Base-by-base conservation (phyloP, 768 basidiomycete species). In the Coprinopsis sp. region DNA sequence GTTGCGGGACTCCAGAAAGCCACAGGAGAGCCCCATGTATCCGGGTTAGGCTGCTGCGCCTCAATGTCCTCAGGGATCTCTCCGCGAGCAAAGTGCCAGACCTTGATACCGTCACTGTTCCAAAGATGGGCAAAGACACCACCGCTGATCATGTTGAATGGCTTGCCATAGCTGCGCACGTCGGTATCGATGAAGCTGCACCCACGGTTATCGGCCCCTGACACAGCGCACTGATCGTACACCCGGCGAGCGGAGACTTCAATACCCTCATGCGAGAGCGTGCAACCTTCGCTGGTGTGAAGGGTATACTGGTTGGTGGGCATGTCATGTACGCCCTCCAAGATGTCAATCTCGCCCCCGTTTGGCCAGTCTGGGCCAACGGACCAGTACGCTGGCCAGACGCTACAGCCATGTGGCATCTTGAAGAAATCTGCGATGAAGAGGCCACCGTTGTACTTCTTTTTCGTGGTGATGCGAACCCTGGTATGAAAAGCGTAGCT, bases 381-480 rank as follows among this genome's bases (percentile, higher is more conserved):
- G 3, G 72, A 69, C 72, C 73, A 77, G 38, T 65, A 78, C 19
- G 74, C 74, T 3, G 84, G 63, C 84, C 85, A 66, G 64, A 82
- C 74, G 44, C 76, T 71, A 57, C 83, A 87, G 0, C 87, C 87
- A 43, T 77, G 72, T 7, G 87, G 87, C 82, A 87, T 85, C 2
- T 76, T 66, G 41, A 58, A 72, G 46, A 87, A 77, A 55, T 89
- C 87, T 14, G 87, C 73, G 53, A 90, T 80, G 67, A 90, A 87
- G 10, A 90, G 68, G 3, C 87, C 87, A n/a, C 69, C 62, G 38
- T 64, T 76, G 58, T 80, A 89, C 19, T 60, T 67, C 58, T 84
- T 81, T 57, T 78, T 76, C 24, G 81, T 73, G 44, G 68, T 73
- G 51, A 90, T 85, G 40, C 87, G 82, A 29, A 90, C 75, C 22